Percentiles rank a stretch among this genome's conserved stretches.
Evolutionary conservation across 2,329 filamentous ascomycete genomes (phyloP).

Genomic region (Trichothecium sympodiale): DNA sequence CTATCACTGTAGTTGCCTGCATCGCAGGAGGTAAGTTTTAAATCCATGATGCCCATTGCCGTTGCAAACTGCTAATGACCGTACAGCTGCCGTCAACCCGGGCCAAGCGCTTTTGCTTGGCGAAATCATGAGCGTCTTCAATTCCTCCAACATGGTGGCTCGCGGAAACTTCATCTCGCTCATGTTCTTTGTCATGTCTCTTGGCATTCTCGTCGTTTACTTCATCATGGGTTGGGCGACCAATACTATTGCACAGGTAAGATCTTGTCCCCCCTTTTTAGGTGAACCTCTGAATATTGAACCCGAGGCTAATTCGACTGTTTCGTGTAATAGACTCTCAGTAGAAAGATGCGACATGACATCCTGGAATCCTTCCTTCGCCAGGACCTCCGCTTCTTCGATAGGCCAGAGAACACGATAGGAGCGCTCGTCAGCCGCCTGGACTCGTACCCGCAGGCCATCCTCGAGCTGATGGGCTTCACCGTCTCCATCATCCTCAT

Average conservation of each 20-base stretch:
- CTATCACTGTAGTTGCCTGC: conserved; percentile 3
- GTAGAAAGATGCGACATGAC: conserved; percentile 11
- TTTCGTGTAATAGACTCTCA: conserved; percentile 7
- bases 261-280: neutral
- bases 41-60: too few species aligned
- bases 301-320: neutral
- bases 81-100: conserved; percentile 16
- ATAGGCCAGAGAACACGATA: conserved; percentile 26
- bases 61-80: too few species aligned
- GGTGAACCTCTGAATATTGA: too few species aligned
- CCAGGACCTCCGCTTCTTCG: conserved; percentile 31
- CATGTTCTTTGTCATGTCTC: conserved; percentile 17
- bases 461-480: conserved; percentile 30
- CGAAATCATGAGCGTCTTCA: conserved; percentile 16
- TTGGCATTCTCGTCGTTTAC: conserved; percentile 12
- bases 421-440: conserved; percentile 24
- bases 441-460: conserved; percentile 24
- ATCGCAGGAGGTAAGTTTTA: conserved; percentile 7
- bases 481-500: conserved; percentile 29
- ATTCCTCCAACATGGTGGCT: conserved; percentile 7
- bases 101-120: conserved; percentile 20
- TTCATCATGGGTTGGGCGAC: conserved; percentile 9
- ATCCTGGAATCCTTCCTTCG: conserved; percentile 20
- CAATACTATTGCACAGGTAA: conserved; percentile 10
- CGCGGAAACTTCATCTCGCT: conserved; percentile 26